Evolutionary conservation across 1,284 basidiomycete species (phyloP), one percentile per base, ranked within the genome.

Genomic region (Porodaedalea pini): DNA sequence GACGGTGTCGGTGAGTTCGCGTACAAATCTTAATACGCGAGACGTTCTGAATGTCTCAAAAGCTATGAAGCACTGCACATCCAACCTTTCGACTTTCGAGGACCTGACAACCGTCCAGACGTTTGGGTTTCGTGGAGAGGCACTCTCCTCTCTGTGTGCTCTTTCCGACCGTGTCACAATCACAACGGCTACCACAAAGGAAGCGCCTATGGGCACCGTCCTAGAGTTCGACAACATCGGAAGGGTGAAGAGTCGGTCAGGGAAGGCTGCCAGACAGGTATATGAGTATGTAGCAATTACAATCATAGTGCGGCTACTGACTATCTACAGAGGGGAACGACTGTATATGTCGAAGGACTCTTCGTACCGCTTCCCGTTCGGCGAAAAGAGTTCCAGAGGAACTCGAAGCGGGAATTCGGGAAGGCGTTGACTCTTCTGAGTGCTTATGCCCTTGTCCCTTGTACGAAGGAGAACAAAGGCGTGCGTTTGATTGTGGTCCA

Each of bases 61-160:
- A 92, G 94, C 85, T 1, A 76, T 95, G 57, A 98, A 97, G 69
- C 92, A 98, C 66, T 85, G 95, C 69, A 99, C 96, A 0, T 98
- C 95, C 13, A 99, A 99, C 70, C 78, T 99, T 0, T 73, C 84
- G 0, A 81, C 84, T 1, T 92, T 91, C 66, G 75, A 82, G 2
- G 91, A 94, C 65, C 80, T 99, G 0, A 75, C 83, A 0, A 74
- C 80, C 0, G 83, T 99, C 3, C 74, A 76, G 2, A 95, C 95
- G 0, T 98, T 98, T 70, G 97, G 97, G 0, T 99, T 99, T 67
- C 83, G 96, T 31, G 97, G 97, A 15, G 97, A 99, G 71, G 97
- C 97, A 0, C 77, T 99, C 0, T 92, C 93, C 1, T 94, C 94
- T 0, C 78, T 99, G 0, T 99, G 95, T 66, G 92, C 93, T 1